Evolutionary conservation across 345 rosid species (phyloP).

Genomic region (Citrus medica): DNA sequence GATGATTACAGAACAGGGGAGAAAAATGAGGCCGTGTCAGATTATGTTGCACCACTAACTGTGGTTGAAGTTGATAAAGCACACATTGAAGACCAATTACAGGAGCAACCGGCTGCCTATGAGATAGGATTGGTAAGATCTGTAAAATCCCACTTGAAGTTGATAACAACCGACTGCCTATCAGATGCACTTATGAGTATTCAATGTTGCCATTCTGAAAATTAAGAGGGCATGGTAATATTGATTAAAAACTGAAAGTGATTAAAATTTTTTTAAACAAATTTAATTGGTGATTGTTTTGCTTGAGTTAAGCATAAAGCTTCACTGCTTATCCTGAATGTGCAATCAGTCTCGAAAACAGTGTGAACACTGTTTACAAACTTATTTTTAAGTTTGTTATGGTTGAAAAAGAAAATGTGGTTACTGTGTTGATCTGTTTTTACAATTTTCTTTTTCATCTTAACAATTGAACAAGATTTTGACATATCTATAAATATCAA

Average conservation of each 20-base stretch:
- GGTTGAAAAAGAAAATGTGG: not conserved
- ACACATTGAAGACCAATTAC: conserved; percentile 20
- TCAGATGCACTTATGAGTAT: not conserved
- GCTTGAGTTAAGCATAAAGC: conserved; percentile 8
- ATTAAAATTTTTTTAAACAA: not conserved
- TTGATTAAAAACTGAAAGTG: not conserved
- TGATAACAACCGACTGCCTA: no score
- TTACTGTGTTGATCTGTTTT: not conserved
- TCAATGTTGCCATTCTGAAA: not conserved
- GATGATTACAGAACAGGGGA: conserved; percentile 10
- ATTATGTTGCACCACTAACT: conserved; percentile 25
- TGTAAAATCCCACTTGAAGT: not conserved
- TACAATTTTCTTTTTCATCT: conserved; percentile 3
- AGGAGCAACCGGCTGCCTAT: conserved; percentile 26
- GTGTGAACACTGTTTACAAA: not conserved
- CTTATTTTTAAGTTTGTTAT: no score
- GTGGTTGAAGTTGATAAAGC: conserved; percentile 32
- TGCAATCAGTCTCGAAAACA: not conserved
- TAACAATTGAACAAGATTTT: not conserved
- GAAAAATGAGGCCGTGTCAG: conserved; percentile 30
- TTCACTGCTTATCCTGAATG: not conserved
- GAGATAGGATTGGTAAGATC: conserved; percentile 40
- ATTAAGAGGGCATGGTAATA: not conserved
- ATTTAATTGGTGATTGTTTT: not conserved
- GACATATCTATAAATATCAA: not conserved